Evolutionary conservation across 2,329 filamentous ascomycete species (phyloP).

Genomic region (Monosporascus sp.): DNA sequence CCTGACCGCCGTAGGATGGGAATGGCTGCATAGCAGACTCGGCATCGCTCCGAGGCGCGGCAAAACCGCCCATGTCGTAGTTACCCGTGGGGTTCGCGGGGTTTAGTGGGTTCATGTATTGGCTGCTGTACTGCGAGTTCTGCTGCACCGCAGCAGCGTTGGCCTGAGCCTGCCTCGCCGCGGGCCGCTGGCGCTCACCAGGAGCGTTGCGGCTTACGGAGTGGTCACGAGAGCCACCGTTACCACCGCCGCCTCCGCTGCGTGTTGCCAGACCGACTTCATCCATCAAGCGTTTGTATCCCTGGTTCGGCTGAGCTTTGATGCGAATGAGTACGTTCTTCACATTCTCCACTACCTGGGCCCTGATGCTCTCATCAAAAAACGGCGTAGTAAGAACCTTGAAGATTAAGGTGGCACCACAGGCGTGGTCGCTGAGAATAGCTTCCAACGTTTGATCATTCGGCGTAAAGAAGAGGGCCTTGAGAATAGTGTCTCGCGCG

Average conservation of each 20-base stretch:
- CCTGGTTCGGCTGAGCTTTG: conserved; percentile 89
- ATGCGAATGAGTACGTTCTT: conserved; percentile 82
- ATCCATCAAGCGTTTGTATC: conserved; percentile 98
- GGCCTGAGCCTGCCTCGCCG: conserved; percentile 46
- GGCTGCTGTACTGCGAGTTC: conserved; percentile 36
- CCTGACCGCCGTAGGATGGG: conserved; percentile 44
- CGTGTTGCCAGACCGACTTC: conserved; percentile 84
- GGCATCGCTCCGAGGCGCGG: conserved; percentile 46
- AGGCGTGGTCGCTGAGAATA: conserved; percentile 85
- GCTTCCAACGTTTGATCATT: conserved; percentile 84
- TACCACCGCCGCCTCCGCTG: conserved; percentile 33
- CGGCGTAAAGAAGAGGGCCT: conserved; percentile 85
- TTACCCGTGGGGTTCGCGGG: conserved; percentile 31
- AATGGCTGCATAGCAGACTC: conserved; percentile 47
- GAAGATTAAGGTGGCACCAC: conserved; percentile 93
- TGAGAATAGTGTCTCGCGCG: conserved; percentile 81
- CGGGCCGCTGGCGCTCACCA: conserved; percentile 49
- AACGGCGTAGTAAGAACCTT: conserved; percentile 97
- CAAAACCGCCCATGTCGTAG: conserved; percentile 47
- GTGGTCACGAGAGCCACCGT: conserved; percentile 39
- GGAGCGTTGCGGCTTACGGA: conserved; percentile 37
- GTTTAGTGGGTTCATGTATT: conserved; percentile 50
- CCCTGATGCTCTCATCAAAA: conserved; percentile 86
- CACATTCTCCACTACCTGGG: conserved; percentile 86
- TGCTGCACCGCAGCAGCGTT: conserved; percentile 27